These are phyloP conservation scores for Arachis monticola DNA, from an alignment of 331 rosid genomes.

Conservation along the genomic window DNA sequence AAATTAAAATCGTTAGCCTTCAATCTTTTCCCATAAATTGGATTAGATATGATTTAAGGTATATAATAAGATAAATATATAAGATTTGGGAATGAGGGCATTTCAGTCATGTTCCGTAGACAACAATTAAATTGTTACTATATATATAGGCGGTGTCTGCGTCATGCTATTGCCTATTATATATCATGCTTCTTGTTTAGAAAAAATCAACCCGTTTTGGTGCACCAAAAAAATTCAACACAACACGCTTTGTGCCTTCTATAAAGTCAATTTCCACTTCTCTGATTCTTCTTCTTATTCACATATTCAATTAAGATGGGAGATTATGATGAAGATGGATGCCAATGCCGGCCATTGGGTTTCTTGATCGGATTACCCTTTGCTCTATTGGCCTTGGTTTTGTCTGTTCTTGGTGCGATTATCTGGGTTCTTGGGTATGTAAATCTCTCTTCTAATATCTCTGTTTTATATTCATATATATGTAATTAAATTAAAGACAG, in stretches of 20 bases:
- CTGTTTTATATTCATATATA: not conserved
- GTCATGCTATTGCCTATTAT: not conserved
- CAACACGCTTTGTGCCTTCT: constrained; percentile 31
- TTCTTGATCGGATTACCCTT: constrained; percentile 86
- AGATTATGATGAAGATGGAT: constrained; percentile 51
- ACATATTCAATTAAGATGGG: constrained; percentile 16
- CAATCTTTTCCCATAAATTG: too few species aligned
- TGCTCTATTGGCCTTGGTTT: constrained; percentile 63
- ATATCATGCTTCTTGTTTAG: too few species aligned
- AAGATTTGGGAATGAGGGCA: constrained; percentile 10
- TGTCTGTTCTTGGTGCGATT: constrained; percentile 71
- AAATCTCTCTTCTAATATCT: not conserved
- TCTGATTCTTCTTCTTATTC: not conserved
- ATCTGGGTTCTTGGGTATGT: constrained; percentile 74
- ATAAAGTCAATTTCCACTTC: constrained; percentile 8
- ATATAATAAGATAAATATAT: too few species aligned
- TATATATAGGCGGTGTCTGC: not conserved
- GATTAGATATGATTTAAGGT: too few species aligned
- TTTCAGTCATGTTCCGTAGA: constrained; percentile 13
- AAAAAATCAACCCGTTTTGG: not conserved
- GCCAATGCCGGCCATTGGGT: constrained; percentile 86
- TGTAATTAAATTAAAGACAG: too few species aligned
- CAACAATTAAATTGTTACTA: not conserved
- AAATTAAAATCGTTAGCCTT: too few species aligned
- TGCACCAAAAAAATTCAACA: not conserved